A percentile compares a stretch with the other conserved stretches of the same genome.
phyloP scores from a whole-genome alignment of 2,329 filamentous ascomycete species.

The Cadophora malorum region DNA sequence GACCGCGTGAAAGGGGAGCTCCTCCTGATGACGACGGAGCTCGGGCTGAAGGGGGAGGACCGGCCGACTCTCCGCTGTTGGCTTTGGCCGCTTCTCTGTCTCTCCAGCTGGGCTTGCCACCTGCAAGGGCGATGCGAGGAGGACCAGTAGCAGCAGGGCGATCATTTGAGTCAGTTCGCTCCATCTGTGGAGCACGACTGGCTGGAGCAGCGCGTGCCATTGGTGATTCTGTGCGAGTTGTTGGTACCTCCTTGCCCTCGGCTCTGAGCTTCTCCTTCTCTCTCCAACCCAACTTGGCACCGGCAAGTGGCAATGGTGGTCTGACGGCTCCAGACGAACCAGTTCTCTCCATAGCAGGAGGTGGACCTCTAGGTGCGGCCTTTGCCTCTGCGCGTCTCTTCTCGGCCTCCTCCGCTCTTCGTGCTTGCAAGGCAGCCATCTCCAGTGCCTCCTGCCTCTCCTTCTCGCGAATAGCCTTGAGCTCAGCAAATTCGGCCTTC shows the following conservation, averaged over 20 bases:
- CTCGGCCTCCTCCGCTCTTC: conserved; percentile 88
- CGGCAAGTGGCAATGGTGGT: conserved; percentile 66
- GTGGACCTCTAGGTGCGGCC: conserved; percentile 50
- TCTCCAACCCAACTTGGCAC: conserved; percentile 73
- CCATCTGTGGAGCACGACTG: conserved; percentile 43
- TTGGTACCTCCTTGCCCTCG: conserved; percentile 44
- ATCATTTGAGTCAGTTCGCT: conserved; percentile 52
- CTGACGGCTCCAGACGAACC: conserved; percentile 55
- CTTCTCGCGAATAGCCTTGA: conserved; percentile 69
- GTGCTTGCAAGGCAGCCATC: conserved; percentile 72
- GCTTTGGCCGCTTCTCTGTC: conserved; percentile 62
- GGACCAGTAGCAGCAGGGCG: conserved; percentile 53
- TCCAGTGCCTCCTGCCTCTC: conserved; percentile 72
- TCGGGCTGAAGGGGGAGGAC: conserved; percentile 41
- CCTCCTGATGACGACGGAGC: conserved; percentile 47
- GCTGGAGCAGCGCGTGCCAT: conserved; percentile 38
- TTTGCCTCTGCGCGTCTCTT: conserved; percentile 70
- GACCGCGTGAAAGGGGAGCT: conserved; percentile 52
- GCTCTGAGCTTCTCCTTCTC: conserved; percentile 67
- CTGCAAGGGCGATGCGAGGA: conserved; percentile 61
- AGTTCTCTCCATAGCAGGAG: conserved; percentile 51
- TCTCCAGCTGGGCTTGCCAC: conserved; percentile 61
- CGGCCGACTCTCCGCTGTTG: conserved; percentile 41
- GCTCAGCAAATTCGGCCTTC: conserved; percentile 70
- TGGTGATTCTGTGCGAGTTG: conserved; percentile 39